phyloP scores from a whole-genome alignment of 2,329 filamentous ascomycete genomes.

The Daldinia eschscholtzii region DNA sequence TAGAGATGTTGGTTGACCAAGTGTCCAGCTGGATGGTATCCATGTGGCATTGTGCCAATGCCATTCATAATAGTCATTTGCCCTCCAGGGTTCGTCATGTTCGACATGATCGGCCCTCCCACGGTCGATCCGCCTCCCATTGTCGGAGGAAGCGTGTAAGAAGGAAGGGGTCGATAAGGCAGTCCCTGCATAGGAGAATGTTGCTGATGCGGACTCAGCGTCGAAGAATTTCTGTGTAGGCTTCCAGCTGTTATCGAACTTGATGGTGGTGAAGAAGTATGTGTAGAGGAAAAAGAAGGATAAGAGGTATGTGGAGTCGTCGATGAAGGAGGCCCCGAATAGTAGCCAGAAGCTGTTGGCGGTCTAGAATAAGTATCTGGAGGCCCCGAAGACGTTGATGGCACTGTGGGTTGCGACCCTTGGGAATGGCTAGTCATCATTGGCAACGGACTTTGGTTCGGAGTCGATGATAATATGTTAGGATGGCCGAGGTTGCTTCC shows the following conservation, averaged over 20 bases:
- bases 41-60: conserved; percentile 66
- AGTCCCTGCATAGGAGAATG: conserved; percentile 67
- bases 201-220: conserved; percentile 55
- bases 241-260: conserved; percentile 61
- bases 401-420: conserved; percentile 61
- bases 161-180: conserved; percentile 60
- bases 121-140: conserved; percentile 66
- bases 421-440: conserved; percentile 65
- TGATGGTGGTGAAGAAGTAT: conserved; percentile 55
- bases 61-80: conserved; percentile 77
- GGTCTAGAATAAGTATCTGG: conserved; percentile 68
- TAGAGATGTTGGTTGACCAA: conserved; percentile 70
- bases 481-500: conserved; percentile 60
- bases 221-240: conserved; percentile 54
- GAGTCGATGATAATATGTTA: conserved; percentile 50
- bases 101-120: conserved; percentile 80
- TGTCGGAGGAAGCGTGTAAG: conserved; percentile 62
- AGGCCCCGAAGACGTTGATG: conserved; percentile 66
- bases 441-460: conserved; percentile 50
- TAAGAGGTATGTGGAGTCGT: conserved; percentile 62
- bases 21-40: conserved; percentile 62
- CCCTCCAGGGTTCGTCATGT: conserved; percentile 78
- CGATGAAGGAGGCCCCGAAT: conserved; percentile 52
- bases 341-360: conserved; percentile 4
- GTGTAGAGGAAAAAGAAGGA: conserved; percentile 58